A percentile compares a stretch with the other conserved stretches of the same genome.
Evolutionary conservation across 352 stramenopile species (phyloP).

Genomic region (Globisporangium lucens): DNA sequence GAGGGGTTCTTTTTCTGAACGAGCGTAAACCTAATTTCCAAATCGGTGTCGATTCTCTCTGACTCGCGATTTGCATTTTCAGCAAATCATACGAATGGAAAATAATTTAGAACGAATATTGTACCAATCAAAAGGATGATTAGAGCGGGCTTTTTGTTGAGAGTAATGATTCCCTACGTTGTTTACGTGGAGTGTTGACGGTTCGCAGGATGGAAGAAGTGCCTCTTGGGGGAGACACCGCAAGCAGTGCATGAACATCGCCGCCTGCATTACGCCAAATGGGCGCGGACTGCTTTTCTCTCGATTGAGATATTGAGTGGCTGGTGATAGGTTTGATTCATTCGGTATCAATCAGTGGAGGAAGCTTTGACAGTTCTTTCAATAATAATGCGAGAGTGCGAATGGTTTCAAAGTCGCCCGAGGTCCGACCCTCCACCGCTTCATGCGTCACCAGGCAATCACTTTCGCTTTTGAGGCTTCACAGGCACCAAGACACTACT

Average conservation of each 20-base stretch:
- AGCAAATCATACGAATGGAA: neutral
- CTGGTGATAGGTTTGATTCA: neutral
- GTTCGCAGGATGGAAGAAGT: neutral
- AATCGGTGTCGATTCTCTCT: neutral
- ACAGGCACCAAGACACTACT: too few species aligned
- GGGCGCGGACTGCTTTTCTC: neutral
- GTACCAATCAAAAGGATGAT: neutral
- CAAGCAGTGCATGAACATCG: neutral
- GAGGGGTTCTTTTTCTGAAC: conserved; percentile 5
- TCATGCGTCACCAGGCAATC: too few species aligned
- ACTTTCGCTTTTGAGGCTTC: too few species aligned
- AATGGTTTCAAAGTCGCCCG: too few species aligned
- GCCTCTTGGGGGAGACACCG: neutral
- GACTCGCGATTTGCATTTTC: neutral
- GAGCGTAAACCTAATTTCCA: neutral
- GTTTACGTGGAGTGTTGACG: neutral
- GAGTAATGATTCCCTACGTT: neutral
- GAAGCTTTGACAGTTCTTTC: neutral
- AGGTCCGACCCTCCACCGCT: too few species aligned
- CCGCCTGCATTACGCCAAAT: neutral
- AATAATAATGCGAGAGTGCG: too few species aligned
- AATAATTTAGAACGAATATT: neutral
- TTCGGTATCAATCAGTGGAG: conserved; percentile 26
- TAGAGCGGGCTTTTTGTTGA: neutral
- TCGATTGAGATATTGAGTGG: neutral